Conservation (phyloP, 345 rosid genomes). For the Anacardium occidentale region DNA sequence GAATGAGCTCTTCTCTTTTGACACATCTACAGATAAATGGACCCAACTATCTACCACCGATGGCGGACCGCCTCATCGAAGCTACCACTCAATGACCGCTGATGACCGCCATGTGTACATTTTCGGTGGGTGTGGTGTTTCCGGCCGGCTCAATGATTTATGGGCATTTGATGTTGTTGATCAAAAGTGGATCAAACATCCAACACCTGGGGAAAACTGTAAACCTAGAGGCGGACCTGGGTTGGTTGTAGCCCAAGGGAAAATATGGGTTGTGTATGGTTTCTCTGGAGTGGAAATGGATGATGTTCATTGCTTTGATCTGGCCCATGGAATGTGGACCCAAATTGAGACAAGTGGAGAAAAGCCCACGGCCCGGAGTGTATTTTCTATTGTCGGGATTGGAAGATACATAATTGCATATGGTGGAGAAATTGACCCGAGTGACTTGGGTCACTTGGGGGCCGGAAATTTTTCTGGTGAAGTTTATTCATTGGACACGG, state of each 20-base stretch:
- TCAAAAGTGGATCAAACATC: slow-evolving; percentile 56
- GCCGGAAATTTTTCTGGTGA: slow-evolving; percentile 72
- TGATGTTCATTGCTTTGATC: slow-evolving; percentile 72
- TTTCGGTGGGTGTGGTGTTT: slow-evolving; percentile 84
- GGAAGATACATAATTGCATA: slow-evolving; percentile 63
- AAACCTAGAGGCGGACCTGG: slow-evolving; percentile 89
- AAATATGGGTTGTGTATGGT: slow-evolving; percentile 87
- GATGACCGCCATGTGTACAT: slow-evolving; percentile 60
- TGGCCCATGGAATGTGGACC: slow-evolving; percentile 57
- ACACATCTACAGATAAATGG: slow-evolving; percentile 60
- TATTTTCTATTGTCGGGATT: slow-evolving; percentile 52
- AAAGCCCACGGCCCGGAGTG: slow-evolving; percentile 76
- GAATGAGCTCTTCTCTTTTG: slow-evolving; percentile 70
- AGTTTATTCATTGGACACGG: slow-evolving; percentile 57
- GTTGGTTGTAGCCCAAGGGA: slow-evolving; percentile 53
- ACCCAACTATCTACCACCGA: slow-evolving; percentile 59
- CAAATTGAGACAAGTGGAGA: slow-evolving; percentile 62
- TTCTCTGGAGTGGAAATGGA: slow-evolving; percentile 72
- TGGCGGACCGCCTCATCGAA: slow-evolving; percentile 60
- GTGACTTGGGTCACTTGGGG: slow-evolving; percentile 85
- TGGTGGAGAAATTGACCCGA: slow-evolving; percentile 86
- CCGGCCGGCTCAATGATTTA: slow-evolving; percentile 77
- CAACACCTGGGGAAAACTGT: slow-evolving; percentile 54
- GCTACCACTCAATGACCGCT: slow-evolving; percentile 68
- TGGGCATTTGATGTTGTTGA: slow-evolving; percentile 74